Evolutionary conservation across 345 rosid species (phyloP), one percentile per base, ranked within the genome.

Genomic region (Linum tenue): DNA sequence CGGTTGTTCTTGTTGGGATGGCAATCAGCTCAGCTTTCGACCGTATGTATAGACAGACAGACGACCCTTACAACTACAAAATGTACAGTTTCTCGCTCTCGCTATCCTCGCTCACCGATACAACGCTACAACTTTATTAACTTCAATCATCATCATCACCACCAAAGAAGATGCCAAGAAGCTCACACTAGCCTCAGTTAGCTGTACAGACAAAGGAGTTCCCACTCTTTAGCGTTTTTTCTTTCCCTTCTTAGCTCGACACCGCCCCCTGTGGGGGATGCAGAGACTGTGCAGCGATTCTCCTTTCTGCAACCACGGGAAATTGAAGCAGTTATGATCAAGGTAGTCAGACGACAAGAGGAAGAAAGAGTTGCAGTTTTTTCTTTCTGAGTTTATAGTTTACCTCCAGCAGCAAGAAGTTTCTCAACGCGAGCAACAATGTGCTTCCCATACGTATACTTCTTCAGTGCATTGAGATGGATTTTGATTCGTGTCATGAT

Each of bases 361-460:
- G 6, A 43, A 43, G 50, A 15, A 48, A 10, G 14, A 68, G 17
- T 22, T 1, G 9, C 14, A 10, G 14, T 5, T 7, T 48, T 12
- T 9, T 22, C 1, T 7, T 6, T 8, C 14, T 10, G 53, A 48
- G 53, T 48, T 2, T 44, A 7, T 8, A 7, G 2, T 48, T 42
- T 79, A 88, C 95, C 95, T 64, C 95, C 95, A 74, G 95, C 89
- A 64, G 85, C 91, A 67, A 88, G 89, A 65, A 89, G 92, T 77
- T 86, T 86, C 81, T 89, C 96, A 67, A 89, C 89, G 43, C 96
- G 96, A 0, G 88, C 92, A 72, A 86, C 96, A 14, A 89, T 89
- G 69, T 89, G 96, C 77, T 89, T 86, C 64, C 96, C 96, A 0
- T 89, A 89, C 3, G 96, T 86, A 80, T 84, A 89, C 72, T 86